These are phyloP conservation scores for Neolentinus lepideus DNA, from an alignment of 1,284 basidiomycete species.

Conservation along the genomic window DNA sequence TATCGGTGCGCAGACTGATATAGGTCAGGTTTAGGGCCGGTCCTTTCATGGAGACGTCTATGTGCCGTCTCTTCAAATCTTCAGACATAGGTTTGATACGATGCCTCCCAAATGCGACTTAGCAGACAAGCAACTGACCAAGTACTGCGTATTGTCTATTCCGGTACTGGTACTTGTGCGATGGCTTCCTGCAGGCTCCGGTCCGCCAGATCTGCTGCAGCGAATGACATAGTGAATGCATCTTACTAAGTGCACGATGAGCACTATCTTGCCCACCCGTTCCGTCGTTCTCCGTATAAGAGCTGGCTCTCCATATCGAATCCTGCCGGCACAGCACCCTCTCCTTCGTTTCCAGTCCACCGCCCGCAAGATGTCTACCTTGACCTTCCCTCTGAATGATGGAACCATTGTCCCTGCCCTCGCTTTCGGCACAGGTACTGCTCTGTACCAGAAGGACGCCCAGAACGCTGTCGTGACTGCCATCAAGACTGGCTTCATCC, in stretches of 20 bases:
- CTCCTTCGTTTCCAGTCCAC: not conserved
- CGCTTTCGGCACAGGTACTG: slow-evolving; percentile 66
- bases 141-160: too few species aligned
- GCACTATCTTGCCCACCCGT: not conserved
- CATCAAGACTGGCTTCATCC: slow-evolving; percentile 54
- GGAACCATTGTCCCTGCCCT: slow-evolving; percentile 51
- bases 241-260: not conserved
- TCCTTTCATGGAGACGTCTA: not conserved
- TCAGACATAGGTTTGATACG: not conserved
- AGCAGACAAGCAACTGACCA: too few species aligned
- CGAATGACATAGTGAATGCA: not conserved
- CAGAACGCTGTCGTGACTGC: slow-evolving; percentile 40
- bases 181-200: too few species aligned
- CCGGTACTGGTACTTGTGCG: not conserved
- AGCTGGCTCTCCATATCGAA: not conserved
- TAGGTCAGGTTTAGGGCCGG: slow-evolving; percentile 4
- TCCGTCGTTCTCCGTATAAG: not conserved
- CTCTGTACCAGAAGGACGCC: slow-evolving; percentile 47
- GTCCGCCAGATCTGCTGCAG: too few species aligned
- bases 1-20: not conserved
- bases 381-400: slow-evolving; percentile 48
- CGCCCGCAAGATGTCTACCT: slow-evolving; percentile 24
- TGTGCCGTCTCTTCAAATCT: not conserved
- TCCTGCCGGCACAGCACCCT: not conserved
- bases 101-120: too few species aligned